Percentiles rank a stretch among this genome's conserved stretches.
Evolutionary conservation across 495 filamentous ascomycete genomes (phyloP).

Genomic region (Daldinia loculata): DNA sequence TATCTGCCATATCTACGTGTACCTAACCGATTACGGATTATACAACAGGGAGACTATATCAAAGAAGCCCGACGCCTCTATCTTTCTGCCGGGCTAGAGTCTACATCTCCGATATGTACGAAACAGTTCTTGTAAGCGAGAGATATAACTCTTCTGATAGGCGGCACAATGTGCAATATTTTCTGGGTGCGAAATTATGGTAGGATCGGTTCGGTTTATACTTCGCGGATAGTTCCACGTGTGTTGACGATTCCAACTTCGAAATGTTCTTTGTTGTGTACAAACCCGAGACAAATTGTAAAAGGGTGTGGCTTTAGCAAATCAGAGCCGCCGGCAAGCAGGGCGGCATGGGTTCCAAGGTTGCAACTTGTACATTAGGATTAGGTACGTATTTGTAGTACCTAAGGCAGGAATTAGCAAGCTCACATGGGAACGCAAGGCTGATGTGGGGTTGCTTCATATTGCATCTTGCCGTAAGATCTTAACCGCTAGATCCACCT

Average conservation of each 20-base stretch:
- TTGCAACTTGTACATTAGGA: constrained; percentile 9
- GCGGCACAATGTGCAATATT: constrained; percentile 13
- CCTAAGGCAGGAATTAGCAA: neutral
- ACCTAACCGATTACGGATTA: constrained; percentile 23
- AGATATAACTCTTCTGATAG: constrained; percentile 13
- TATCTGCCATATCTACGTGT: constrained; percentile 26
- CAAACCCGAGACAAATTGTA: neutral
- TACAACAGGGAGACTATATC: constrained; percentile 13
- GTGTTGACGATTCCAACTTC: neutral
- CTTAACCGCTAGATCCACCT: too few relatives aligned
- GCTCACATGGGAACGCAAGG: constrained; percentile 32
- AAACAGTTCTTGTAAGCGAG: constrained; percentile 31
- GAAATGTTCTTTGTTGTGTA: neutral
- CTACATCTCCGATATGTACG: constrained; percentile 35
- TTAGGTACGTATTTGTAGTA: neutral
- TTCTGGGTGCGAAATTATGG: neutral
- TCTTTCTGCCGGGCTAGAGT: constrained; percentile 29
- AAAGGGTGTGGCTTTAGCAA: constrained; percentile 17
- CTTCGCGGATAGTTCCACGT: neutral
- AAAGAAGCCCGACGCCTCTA: neutral
- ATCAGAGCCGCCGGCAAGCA: constrained; percentile 29
- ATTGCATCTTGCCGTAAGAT: constrained; percentile 30
- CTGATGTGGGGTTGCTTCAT: constrained; percentile 35
- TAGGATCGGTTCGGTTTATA: neutral
- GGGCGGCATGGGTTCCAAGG: constrained; percentile 14